Conservation (phyloP, 163 green algal species). For the Chloroidium sp. region DNA sequence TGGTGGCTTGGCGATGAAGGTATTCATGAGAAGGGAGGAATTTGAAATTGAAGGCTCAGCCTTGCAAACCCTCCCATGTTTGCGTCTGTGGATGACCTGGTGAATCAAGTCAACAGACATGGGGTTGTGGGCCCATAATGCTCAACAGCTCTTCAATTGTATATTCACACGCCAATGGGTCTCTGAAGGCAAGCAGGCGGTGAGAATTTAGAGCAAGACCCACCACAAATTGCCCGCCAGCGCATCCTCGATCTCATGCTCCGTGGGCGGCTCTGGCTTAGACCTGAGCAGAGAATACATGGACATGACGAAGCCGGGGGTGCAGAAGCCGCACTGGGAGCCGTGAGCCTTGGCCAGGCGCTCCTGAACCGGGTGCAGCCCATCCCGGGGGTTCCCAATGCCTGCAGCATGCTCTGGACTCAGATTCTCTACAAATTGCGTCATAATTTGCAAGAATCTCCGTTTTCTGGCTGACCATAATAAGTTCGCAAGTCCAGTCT, state of each 20-base stretch:
- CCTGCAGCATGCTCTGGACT: constrained; percentile 31
- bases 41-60: no score
- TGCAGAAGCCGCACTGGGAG: constrained; percentile 98
- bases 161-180: no score
- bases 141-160: no score
- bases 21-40: no score
- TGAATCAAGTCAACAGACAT: no score
- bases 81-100: no score
- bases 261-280: constrained; percentile 45
- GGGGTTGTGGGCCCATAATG: no score
- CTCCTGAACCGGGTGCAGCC: constrained; percentile 89
- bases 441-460: background rate
- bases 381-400: constrained; percentile 71
- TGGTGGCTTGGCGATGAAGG: no score
- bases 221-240: constrained; percentile 94
- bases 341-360: constrained; percentile 82
- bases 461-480: background rate
- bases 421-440: background rate
- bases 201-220: background rate
- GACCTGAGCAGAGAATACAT: constrained; percentile 87
- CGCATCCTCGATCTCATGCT: constrained; percentile 86
- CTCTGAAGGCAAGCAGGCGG: no score
- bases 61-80: no score
- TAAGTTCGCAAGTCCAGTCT: background rate
- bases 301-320: constrained; percentile 96